phyloP scores from a whole-genome alignment of 495 filamentous ascomycete species.

The Durotheca rogersii region DNA sequence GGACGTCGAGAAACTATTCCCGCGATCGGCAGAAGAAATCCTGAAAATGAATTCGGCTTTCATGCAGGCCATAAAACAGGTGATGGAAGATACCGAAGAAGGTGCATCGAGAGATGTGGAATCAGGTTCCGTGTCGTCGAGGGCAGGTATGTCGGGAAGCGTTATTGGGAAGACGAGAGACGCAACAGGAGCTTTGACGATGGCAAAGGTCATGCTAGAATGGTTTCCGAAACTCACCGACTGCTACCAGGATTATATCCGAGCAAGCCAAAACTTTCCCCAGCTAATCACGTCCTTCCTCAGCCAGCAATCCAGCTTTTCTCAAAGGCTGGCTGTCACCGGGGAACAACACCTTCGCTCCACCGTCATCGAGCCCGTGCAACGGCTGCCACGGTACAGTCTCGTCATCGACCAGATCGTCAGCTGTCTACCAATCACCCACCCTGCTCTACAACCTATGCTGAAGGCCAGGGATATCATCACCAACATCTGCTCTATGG shows the following conservation, averaged over 20 bases:
- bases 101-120: conserved; percentile 71
- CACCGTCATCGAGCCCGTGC: conserved; percentile 94
- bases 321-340: conserved; percentile 71
- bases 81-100: conserved; percentile 81
- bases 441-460: conserved; percentile 76
- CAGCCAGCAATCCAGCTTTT: conserved; percentile 77
- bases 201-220: conserved; percentile 76
- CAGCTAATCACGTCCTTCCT: conserved; percentile 73
- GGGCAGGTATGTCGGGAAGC: conserved; percentile 52
- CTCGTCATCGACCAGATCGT: conserved; percentile 95
- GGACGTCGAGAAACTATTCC: conserved; percentile 76
- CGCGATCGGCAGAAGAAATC: conserved; percentile 72
- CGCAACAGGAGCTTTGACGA: conserved; percentile 68
- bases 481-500: conserved; percentile 90
- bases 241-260: conserved; percentile 88
- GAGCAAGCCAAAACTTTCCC: conserved; percentile 78
- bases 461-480: conserved; percentile 87
- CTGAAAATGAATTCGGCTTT: conserved; percentile 77
- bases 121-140: conserved; percentile 32
- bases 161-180: conserved; percentile 55
- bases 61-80: conserved; percentile 66
- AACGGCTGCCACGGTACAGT: conserved; percentile 91
- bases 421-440: conserved; percentile 74
- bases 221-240: conserved; percentile 90
- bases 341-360: conserved; percentile 91